phyloP scores from a whole-genome alignment of 2,329 filamentous ascomycete genomes.

The Cyclaneusma minus region DNA sequence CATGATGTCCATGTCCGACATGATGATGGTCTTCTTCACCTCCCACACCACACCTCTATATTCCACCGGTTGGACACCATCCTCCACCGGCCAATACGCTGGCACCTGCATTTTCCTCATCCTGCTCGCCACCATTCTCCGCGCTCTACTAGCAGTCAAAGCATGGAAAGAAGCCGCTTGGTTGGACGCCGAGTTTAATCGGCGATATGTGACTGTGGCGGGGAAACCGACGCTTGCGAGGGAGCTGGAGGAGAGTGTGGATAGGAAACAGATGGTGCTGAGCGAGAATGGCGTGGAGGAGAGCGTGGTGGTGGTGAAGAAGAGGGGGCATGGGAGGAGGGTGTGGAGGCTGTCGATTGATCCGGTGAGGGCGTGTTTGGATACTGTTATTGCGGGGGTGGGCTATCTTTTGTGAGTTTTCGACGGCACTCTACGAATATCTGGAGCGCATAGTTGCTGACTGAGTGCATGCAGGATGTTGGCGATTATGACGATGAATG shows the following conservation, averaged over 20 bases:
- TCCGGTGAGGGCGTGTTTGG: constrained; percentile 53
- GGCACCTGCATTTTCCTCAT: constrained; percentile 88
- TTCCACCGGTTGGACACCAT: constrained; percentile 60
- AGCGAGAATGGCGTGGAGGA: constrained; percentile 71
- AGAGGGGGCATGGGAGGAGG: constrained; percentile 31
- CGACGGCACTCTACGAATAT: constrained; percentile 1
- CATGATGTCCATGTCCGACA: too few relatives aligned
- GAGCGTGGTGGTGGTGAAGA: constrained; percentile 57
- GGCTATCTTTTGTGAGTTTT: constrained; percentile 70
- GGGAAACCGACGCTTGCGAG: constrained; percentile 29
- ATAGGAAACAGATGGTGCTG: constrained; percentile 49
- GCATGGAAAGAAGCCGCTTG: constrained; percentile 46
- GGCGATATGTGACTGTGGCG: constrained; percentile 62
- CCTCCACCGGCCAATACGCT: constrained; percentile 55
- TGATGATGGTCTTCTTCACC: constrained; percentile 50
- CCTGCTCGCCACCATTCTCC: constrained; percentile 53
- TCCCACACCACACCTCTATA: constrained; percentile 46
- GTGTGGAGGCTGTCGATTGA: constrained; percentile 78
- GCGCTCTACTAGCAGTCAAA: constrained; percentile 58
- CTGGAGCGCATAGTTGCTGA: constrained; percentile 5
- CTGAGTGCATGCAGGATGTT: constrained; percentile 52
- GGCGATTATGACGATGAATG: constrained; percentile 79
- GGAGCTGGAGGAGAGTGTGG: constrained; percentile 31
- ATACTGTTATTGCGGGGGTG: constrained; percentile 58
- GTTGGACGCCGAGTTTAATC: constrained; percentile 54